Evolutionary conservation across 2,329 filamentous ascomycete species (phyloP), one percentile per base, ranked within the genome.

Genomic region (Pyricularia sp.): DNA sequence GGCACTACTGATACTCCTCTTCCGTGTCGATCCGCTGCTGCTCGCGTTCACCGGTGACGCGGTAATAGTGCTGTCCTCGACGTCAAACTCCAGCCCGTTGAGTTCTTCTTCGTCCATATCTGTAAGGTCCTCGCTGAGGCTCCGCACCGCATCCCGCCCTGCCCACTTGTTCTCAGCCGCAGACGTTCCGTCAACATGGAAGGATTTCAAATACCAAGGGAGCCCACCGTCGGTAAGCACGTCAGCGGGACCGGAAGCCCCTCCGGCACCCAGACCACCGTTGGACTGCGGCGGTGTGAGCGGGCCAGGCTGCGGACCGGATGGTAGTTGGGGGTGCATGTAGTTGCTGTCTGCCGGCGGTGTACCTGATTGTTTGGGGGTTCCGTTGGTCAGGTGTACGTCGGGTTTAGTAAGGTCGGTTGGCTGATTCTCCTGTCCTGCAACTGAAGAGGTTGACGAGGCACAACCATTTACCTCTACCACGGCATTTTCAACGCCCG

Each of bases 91-190:
- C 40, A 91, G 78, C 40, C 88, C 90, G 70, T 90, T 87, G 66
- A 96, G 80, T 76, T 93, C 91, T 63, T 96, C 92, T 68, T 97
- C 93, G 70, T 96, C 93, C 73, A 97, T 86, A 72, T 97, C 93
- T 65, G 90, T 96, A 26, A 97, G 81, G 70, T 93, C 90, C 75
- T 96, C 93, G 70, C 90, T 96, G 75, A 93, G 86, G 70, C 78
- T 79, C 31, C 82, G 78, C 44, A 81, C 76, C 0, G 89, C 85
- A 65, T 93, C 89, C 40, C 87, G 82, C 1, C 88, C 90, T 0
- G 84, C 22, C 81, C 87, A 91, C 64, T 86, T 82, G 75, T 93
- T 89, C 68, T 88, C 88, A 65, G 90, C 80, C 10, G 93, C 84
- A 0, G 88, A 93, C 0, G 91, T 96, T 65, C 92, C 93, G 64